Conservation (phyloP, 2,329 filamentous ascomycete species). For the Cyclaneusma minus region DNA sequence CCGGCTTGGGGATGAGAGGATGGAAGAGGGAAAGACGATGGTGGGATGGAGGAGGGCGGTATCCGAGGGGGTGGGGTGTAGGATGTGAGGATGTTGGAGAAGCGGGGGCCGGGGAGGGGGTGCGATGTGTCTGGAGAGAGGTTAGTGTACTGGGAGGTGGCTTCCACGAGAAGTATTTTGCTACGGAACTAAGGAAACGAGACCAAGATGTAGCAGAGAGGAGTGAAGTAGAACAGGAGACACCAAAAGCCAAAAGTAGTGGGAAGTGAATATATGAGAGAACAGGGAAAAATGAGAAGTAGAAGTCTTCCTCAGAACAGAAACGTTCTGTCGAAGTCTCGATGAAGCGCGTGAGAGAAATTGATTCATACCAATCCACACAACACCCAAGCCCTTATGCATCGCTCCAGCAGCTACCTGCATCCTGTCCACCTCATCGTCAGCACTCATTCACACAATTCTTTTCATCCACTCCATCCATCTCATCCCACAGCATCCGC, state of each 20-base stretch:
- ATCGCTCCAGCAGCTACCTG: slow-evolving; percentile 54
- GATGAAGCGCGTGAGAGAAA: too few relatives aligned
- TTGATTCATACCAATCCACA: slow-evolving; percentile 57
- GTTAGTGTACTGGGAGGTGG: too few relatives aligned
- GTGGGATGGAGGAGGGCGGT: slow-evolving; percentile 4
- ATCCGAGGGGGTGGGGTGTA: slow-evolving; percentile 4
- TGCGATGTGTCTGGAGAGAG: slow-evolving; percentile 16
- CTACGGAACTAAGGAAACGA: too few relatives aligned
- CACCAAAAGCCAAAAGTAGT: background rate
- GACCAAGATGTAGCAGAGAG: too few relatives aligned
- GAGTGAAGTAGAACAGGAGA: slow-evolving; percentile 1
- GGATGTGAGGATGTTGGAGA: slow-evolving; percentile 27
- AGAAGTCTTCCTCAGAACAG: slow-evolving; percentile 1
- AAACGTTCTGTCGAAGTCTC: too few relatives aligned
- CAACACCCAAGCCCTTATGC: slow-evolving; percentile 41
- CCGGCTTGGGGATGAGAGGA: slow-evolving; percentile 2
- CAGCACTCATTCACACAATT: background rate
- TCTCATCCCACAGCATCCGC: background rate
- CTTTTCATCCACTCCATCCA: background rate
- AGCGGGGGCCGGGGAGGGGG: slow-evolving; percentile 27
- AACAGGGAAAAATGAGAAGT: background rate
- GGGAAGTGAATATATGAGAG: slow-evolving; percentile 1
- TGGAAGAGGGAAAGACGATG: background rate
- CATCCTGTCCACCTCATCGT: slow-evolving; percentile 34
- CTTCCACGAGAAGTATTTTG: too few relatives aligned